Evolutionary conservation across 169 alveolate species (phyloP), one percentile per base, ranked within the genome.

Genomic region (Plasmodium gonderi): DNA sequence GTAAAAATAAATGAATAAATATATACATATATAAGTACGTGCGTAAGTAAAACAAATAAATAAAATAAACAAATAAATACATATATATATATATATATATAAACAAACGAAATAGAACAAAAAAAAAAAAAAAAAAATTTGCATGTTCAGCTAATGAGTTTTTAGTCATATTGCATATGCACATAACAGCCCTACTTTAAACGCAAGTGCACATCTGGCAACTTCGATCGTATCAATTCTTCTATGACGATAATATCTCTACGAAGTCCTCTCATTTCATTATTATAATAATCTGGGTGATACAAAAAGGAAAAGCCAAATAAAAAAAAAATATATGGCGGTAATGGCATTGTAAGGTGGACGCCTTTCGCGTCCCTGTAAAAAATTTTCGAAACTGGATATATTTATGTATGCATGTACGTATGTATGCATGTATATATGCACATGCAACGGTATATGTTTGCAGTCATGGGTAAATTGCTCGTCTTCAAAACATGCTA

Each of bases 161-260:
- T n/a, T n/a, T 5, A 60, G 33, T 36, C 40, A 20, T 23, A 60
- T 7, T n/a, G 40, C n/a, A 60, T 60, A 14, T 36, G 11, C 72
- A 11, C 29, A 20, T 12, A 47, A 1, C 9, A 31, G 17, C 69
- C 96, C 64, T 80, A 96, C 98, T 92, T 92, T 23, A 96, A 91
- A 76, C 94, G 96, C 45, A 65, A 72, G 67, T 91, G 91, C 29
- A 95, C 93, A 26, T 93, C 94, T 31, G 95, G 96, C 74, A 95
- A 78, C 76, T 96, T 92, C 90, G 82, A 85, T 64, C 77, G 72
- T 8, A 97, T 81, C 47, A 96, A 76, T 76, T 93, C 81, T 75
- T 95, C 97, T 69, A 97, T 94, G 60, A 96, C 98, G 77, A 95
- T 76, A 78, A 97, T 77, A 54, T 97, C 98, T 17, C 97, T 93